Conservation (phyloP, 345 rosid genomes). For the Pugionium dolabratum region DNA sequence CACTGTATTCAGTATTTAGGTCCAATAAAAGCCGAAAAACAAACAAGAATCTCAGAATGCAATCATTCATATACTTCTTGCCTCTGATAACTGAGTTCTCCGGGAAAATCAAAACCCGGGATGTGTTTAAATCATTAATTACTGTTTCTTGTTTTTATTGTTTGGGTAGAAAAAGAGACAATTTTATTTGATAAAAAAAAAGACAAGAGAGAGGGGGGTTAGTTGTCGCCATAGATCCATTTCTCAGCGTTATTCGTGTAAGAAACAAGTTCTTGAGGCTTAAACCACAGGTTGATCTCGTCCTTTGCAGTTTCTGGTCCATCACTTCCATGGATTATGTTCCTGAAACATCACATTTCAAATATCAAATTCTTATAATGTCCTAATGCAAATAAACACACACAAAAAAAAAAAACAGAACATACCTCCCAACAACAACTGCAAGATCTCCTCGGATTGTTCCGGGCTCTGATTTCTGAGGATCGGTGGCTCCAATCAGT, state of each 20-base stretch:
- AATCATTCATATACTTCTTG: conserved; percentile 25
- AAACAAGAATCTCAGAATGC: background rate
- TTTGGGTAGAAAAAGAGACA: conserved; percentile 6
- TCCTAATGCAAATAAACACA: background rate
- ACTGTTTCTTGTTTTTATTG: conserved; percentile 12
- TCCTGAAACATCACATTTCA: conserved; percentile 49
- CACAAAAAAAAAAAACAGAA: background rate
- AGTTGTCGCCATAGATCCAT: conserved; percentile 87
- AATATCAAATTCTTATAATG: background rate
- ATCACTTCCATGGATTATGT: conserved; percentile 97
- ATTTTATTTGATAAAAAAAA: conserved; percentile 1
- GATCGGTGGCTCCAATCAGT: conserved; percentile 97
- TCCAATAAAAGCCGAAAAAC: background rate
- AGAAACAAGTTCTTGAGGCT: conserved; percentile 84
- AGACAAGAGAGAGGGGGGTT: conserved; percentile 2
- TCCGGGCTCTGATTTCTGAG: conserved; percentile 98
- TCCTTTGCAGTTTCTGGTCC: conserved; percentile 97
- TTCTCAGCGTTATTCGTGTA: conserved; percentile 84
- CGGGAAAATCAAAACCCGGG: conserved; percentile 8
- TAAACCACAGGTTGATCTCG: conserved; percentile 91
- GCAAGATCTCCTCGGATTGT: conserved; percentile 98
- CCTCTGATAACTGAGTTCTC: conserved; percentile 3
- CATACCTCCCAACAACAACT: conserved; percentile 86
- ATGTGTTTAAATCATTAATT: background rate
- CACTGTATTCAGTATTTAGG: no score